phyloP scores from a whole-genome alignment of 352 stramenopile species.

The Hyaloperonospora arabidopsidis region DNA sequence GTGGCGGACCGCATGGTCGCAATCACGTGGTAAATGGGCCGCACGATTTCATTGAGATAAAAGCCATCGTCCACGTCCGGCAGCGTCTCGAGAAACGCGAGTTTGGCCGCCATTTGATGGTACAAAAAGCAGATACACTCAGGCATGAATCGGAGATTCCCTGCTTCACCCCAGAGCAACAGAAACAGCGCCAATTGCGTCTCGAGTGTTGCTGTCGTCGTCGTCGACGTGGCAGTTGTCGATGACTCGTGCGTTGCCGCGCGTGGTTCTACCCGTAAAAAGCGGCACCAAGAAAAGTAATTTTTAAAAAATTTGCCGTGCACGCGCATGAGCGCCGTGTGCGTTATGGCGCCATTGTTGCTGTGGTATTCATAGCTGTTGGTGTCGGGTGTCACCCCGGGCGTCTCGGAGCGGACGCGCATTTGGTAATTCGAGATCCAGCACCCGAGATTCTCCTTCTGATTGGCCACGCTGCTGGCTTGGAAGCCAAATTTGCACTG shows the following conservation, averaged over 20 bases:
- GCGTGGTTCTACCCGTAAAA: slow-evolving; percentile 83
- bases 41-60: slow-evolving; percentile 62
- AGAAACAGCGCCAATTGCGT: slow-evolving; percentile 75
- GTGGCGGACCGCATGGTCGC: slow-evolving; percentile 59
- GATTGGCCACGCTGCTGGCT: slow-evolving; percentile 57
- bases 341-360: slow-evolving; percentile 42
- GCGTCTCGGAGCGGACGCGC: slow-evolving; percentile 40
- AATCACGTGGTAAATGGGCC: slow-evolving; percentile 71
- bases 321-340: slow-evolving; percentile 46
- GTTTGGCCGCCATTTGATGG: slow-evolving; percentile 63
- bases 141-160: slow-evolving; percentile 83
- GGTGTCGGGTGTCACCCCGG: slow-evolving; percentile 23
- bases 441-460: slow-evolving; percentile 82
- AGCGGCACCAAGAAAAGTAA: slow-evolving; percentile 92
- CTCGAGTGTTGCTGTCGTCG: slow-evolving; percentile 41
- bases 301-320: slow-evolving; percentile 87
- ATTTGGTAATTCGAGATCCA: slow-evolving; percentile 83
- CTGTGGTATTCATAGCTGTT: too few relatives aligned
- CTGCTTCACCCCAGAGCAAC: slow-evolving; percentile 76
- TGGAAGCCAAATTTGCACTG: slow-evolving; percentile 82
- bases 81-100: slow-evolving; percentile 51
- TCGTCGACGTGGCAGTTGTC: slow-evolving; percentile 16
- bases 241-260: slow-evolving; percentile 35
- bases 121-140: slow-evolving; percentile 87
- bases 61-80: slow-evolving; percentile 42